Evolutionary conservation across 2,329 filamentous ascomycete species (phyloP).

Genomic region (Capronia americana): DNA sequence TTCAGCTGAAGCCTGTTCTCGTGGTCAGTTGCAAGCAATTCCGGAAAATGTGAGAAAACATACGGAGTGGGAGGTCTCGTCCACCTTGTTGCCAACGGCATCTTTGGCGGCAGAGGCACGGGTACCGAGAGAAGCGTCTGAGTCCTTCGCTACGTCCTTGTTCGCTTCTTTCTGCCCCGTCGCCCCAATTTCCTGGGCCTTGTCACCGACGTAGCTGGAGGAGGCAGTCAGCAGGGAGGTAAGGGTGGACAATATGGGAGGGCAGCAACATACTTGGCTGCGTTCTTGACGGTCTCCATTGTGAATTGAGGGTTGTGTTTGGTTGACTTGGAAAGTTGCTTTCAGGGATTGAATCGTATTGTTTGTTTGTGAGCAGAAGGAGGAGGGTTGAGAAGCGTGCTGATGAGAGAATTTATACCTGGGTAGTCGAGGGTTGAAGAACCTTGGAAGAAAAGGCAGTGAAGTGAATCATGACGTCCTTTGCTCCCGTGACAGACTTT

Average conservation of each 20-base stretch:
- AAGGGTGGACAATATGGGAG: neutral
- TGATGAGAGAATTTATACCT: too few species aligned
- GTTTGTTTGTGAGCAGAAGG: too few species aligned
- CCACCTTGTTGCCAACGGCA: constrained; percentile 60
- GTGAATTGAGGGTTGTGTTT: neutral
- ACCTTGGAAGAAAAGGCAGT: too few species aligned
- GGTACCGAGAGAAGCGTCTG: constrained; percentile 59
- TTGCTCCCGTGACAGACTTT: too few species aligned
- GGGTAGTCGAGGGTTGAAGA: too few species aligned
- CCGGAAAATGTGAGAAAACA: constrained; percentile 7
- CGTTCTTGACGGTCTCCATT: neutral
- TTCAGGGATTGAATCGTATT: neutral
- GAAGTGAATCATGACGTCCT: too few species aligned
- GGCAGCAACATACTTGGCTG: neutral
- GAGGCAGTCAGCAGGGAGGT: constrained; percentile 48
- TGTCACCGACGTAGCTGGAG: constrained; percentile 73
- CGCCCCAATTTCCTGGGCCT: constrained; percentile 64
- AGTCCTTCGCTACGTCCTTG: constrained; percentile 71
- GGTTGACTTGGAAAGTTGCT: neutral
- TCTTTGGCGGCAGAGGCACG: constrained; percentile 62
- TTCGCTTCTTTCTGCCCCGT: constrained; percentile 68
- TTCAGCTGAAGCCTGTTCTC: constrained; percentile 37
- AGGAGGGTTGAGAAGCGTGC: too few species aligned
- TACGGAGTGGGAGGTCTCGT: constrained; percentile 47
- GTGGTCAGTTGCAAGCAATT: constrained; percentile 19